A percentile compares a stretch with the other conserved stretches of the same genome.
Conservation (phyloP, 768 basidiomycete species). For the Tephrocybe rancida region DNA sequence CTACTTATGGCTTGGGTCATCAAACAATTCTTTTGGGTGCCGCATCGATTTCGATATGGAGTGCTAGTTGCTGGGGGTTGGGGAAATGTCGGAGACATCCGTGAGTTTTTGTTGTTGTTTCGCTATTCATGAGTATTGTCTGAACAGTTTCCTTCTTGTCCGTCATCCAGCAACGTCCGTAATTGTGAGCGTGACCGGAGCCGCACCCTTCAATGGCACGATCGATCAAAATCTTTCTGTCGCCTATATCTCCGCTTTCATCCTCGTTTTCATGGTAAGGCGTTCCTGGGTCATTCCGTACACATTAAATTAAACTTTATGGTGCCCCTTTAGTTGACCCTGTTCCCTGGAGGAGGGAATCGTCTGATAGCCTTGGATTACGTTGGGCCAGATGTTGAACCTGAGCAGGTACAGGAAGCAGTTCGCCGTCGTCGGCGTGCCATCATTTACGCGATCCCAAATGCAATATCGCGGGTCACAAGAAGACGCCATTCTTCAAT, state of each 20-base stretch:
- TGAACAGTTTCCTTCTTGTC: background rate
- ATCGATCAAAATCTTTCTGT: slow-evolving; percentile 63
- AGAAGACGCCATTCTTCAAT: background rate
- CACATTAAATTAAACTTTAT: background rate
- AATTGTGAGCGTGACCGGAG: slow-evolving; percentile 60
- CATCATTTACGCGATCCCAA: slow-evolving; percentile 21
- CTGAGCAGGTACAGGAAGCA: slow-evolving; percentile 53
- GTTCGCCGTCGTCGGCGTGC: slow-evolving; percentile 38
- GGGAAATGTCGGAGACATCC: slow-evolving; percentile 72
- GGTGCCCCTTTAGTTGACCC: slow-evolving; percentile 45
- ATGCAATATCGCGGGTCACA: slow-evolving; percentile 9
- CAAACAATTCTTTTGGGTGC: slow-evolving; percentile 73
- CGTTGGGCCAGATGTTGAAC: slow-evolving; percentile 61
- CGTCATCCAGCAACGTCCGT: slow-evolving; percentile 58
- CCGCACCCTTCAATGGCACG: slow-evolving; percentile 61
- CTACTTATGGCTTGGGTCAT: slow-evolving; percentile 54
- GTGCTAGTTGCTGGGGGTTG: slow-evolving; percentile 70
- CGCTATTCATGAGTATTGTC: background rate
- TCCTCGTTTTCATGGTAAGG: slow-evolving; percentile 61
- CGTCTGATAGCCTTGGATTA: slow-evolving; percentile 63
- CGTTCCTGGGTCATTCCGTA: background rate
- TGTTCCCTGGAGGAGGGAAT: slow-evolving; percentile 66
- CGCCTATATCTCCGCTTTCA: slow-evolving; percentile 65
- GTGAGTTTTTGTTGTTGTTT: slow-evolving; percentile 37
- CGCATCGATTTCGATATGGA: slow-evolving; percentile 74